phyloP scores from a whole-genome alignment of 2,329 filamentous ascomycete genomes.

The Neofusicoccum parvum region DNA sequence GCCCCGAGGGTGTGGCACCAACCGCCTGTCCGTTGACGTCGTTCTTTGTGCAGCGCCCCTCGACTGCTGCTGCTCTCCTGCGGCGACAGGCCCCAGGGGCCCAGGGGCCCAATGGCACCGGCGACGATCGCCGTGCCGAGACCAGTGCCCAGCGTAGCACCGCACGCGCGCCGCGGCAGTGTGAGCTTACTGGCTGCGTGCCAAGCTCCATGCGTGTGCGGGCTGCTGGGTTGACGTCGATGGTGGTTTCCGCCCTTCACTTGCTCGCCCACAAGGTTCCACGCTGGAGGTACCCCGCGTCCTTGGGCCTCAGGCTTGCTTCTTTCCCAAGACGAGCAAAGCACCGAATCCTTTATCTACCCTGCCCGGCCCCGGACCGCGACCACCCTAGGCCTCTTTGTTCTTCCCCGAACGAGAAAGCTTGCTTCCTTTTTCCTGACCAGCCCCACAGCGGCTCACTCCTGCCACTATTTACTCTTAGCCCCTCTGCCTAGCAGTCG shows the following conservation, averaged over 20 bases:
- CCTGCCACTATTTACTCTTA: neutral
- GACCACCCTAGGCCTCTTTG: conserved; percentile 2
- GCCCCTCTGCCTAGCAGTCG: conserved; percentile 6
- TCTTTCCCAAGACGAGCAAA: neutral
- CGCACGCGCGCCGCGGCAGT: neutral
- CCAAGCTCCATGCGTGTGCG: neutral
- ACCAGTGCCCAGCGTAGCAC: neutral
- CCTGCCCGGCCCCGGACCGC: neutral
- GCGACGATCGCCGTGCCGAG: neutral
- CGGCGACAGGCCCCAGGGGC: neutral
- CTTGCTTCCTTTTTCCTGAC: conserved; percentile 1
- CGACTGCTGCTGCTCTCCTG: neutral
- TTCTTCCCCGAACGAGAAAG: conserved; percentile 9
- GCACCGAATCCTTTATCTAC: conserved; percentile 11
- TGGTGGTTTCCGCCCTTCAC: neutral
- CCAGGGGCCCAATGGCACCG: neutral
- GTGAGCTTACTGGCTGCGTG: conserved; percentile 10
- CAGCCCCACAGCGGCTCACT: neutral
- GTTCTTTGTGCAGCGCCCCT: conserved; percentile 6
- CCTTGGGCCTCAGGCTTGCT: neutral
- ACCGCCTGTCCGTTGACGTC: conserved; percentile 1
- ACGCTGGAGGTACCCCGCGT: neutral
- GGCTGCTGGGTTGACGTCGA: neutral
- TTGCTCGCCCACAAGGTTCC: neutral
- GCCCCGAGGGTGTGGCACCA: neutral